These are phyloP conservation scores for Seiridium cupressi DNA, from an alignment of 2,329 filamentous ascomycete genomes.

Conservation along the genomic window DNA sequence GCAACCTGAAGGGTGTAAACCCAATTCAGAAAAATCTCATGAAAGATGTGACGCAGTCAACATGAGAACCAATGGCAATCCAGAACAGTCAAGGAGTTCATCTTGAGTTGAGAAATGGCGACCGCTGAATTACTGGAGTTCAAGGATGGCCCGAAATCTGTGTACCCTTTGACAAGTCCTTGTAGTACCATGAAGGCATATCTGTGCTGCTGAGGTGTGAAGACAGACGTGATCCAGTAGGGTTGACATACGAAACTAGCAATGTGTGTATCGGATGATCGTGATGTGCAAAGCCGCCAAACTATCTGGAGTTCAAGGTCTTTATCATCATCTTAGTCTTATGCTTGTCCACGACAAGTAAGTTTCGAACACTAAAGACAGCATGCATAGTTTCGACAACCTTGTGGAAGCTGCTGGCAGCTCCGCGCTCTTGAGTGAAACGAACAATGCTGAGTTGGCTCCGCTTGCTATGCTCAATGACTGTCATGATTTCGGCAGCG, in stretches of 20 bases:
- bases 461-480: conserved; percentile 80
- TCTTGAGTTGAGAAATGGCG: too few species aligned
- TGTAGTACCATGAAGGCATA: too few species aligned
- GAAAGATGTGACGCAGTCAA: too few species aligned
- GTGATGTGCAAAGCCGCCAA: neutral
- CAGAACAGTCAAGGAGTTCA: too few species aligned
- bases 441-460: conserved; percentile 76
- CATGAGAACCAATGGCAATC: too few species aligned
- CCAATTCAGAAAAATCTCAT: too few species aligned
- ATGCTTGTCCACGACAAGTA: conserved; percentile 67
- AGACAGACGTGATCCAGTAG: neutral
- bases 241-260: neutral
- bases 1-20: too few species aligned
- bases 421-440: conserved; percentile 88
- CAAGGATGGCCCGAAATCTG: too few species aligned
- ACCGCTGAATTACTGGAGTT: too few species aligned
- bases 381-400: conserved; percentile 75
- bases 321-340: conserved; percentile 74
- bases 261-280: neutral
- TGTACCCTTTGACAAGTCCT: too few species aligned
- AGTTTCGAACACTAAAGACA: conserved; percentile 61
- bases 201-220: too few species aligned
- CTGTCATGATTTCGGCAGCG: conserved; percentile 81
- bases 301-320: conserved; percentile 53
- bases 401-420: conserved; percentile 82